Evolutionary conservation across 805 yeast genomes (phyloP), one percentile per base, ranked within the genome.

Genomic region (Ogataea saltuana): DNA sequence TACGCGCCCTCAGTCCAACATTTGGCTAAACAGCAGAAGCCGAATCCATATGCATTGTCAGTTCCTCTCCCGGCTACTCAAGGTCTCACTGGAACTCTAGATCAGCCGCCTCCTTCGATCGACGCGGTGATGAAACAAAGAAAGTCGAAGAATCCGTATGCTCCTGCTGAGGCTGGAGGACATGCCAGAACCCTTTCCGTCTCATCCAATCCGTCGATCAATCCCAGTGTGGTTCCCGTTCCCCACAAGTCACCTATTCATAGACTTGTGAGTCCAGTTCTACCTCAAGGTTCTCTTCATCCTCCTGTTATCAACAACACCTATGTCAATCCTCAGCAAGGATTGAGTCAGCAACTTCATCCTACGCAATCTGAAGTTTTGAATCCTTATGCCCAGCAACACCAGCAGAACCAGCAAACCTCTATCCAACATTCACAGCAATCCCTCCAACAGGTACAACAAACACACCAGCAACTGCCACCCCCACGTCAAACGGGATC

Each of bases 1-100:
- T 53, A 50, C 44, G 45, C 54, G 8, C 55, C 55, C 18, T 35
- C 39, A 9, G 33, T 19, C 10, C 35, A 19, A 15, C 10, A 42
- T 10, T n/a, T 13, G 12, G 10, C 38, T 13, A 7, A 45, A 22
- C 20, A 41, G 3, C 25, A 58, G 19, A 46, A 59, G 9, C 50
- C 54, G 3, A 69, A 66, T 39, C 70, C 70, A 17, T 67, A 67
- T 45, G 62, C 63, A 9, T 42, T 33, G 18, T 19, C 36, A 20
- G 19, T 21, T 17, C 38, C 38, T 15, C 22, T 19, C n/a, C 28
- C 28, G 4, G 28, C 12, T 19, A 12, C 17, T 19, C 34, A 17
- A 17, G 5, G 19, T n/a, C 6, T 17, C 4, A n/a, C 21, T 6
- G 18, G 27, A n/a, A 19, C 23, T 21, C 39, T 43, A 5, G 19